Percentiles rank a stretch among this genome's conserved stretches.
Conservation (phyloP, 805 yeast genomes). For the Kregervanrija pseudodelftensis region DNA sequence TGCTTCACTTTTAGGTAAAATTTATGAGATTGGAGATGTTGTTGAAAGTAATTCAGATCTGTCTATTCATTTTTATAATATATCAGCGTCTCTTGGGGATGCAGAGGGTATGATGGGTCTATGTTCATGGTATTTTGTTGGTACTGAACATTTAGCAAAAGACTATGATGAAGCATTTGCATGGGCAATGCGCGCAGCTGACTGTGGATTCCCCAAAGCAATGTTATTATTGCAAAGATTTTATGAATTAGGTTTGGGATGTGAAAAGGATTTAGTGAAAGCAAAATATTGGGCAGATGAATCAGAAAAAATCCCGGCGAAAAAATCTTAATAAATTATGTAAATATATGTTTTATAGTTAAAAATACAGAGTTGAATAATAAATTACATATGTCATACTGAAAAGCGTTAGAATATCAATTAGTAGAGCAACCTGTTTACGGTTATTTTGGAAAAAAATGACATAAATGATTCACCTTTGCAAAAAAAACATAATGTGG, state of each 20-base stretch:
- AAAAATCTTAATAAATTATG: not conserved
- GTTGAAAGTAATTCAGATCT: slow-evolving; percentile 74
- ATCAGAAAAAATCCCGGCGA: slow-evolving; percentile 45
- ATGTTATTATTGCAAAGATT: slow-evolving; percentile 81
- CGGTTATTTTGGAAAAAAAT: too few relatives aligned
- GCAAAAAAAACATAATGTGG: too few relatives aligned
- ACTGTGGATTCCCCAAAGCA: slow-evolving; percentile 67
- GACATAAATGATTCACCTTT: too few relatives aligned
- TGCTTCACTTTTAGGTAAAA: slow-evolving; percentile 70
- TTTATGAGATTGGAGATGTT: slow-evolving; percentile 75
- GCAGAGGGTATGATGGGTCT: slow-evolving; percentile 84
- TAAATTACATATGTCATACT: too few relatives aligned
- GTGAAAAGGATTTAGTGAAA: slow-evolving; percentile 46
- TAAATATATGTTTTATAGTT: too few relatives aligned
- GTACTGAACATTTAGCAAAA: slow-evolving; percentile 76
- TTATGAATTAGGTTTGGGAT: slow-evolving; percentile 83
- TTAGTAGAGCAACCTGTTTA: too few relatives aligned
- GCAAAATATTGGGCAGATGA: slow-evolving; percentile 70
- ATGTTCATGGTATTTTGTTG: slow-evolving; percentile 96
- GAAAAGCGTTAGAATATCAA: too few relatives aligned
- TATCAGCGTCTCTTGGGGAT: slow-evolving; percentile 86
- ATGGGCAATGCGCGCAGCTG: slow-evolving; percentile 90
- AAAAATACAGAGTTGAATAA: too few relatives aligned
- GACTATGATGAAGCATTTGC: slow-evolving; percentile 85
- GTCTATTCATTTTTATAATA: slow-evolving; percentile 86